These are phyloP conservation scores for Sanchytrium tribonematis DNA, from an alignment of 371 early-diverging fungal species.

Conservation along the genomic window DNA sequence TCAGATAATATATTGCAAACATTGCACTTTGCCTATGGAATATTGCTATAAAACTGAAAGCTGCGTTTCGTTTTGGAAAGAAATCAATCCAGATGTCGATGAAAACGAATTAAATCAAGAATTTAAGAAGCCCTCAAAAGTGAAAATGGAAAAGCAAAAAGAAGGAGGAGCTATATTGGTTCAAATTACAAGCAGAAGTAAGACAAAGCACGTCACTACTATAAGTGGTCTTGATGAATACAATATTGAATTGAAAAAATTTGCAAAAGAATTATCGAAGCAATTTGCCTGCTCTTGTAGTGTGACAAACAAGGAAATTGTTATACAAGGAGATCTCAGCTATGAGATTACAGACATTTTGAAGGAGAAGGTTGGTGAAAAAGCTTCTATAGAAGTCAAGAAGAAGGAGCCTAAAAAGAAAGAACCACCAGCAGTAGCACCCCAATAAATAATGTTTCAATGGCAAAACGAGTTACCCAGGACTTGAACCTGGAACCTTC, in stretches of 20 bases:
- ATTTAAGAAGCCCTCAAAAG: neutral
- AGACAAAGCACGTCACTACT: neutral
- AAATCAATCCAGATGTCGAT: neutral
- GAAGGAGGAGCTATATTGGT: neutral
- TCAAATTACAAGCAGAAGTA: neutral
- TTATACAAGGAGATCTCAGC: neutral
- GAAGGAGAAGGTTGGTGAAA: neutral
- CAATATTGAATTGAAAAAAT: neutral
- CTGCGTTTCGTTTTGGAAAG: neutral
- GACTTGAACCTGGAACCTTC: conserved; percentile 1
- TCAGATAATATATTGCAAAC: neutral
- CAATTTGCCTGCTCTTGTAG: neutral
- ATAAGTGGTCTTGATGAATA: neutral
- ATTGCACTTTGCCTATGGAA: neutral
- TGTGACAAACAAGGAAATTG: neutral
- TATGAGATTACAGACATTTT: neutral
- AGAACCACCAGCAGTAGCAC: neutral
- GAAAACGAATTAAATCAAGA: neutral
- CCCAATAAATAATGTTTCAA: neutral
- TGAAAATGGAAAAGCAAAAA: neutral
- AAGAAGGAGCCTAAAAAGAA: neutral
- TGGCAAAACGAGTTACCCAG: neutral
- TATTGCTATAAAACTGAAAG: neutral
- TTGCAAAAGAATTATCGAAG: neutral
- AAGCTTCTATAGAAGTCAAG: neutral